Evolutionary conservation across 345 rosid species (phyloP), one percentile per base, ranked within the genome.

Genomic region (Arabidopsis arenosa): DNA sequence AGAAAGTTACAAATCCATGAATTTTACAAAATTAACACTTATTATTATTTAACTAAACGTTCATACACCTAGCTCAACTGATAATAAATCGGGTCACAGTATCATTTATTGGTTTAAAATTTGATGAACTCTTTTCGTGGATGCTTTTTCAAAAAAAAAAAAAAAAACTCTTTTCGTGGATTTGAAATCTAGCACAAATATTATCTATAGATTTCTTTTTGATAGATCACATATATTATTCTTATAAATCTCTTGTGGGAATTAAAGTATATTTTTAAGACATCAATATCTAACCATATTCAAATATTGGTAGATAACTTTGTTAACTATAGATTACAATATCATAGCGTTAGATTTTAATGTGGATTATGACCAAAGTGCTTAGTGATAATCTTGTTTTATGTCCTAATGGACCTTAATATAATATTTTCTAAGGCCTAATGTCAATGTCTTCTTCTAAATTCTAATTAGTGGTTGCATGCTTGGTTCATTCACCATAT

Each of bases 361-460:
- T 63, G 58, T 56, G 37, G 76, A 77, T 64, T 71, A 71, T 54
- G 80, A 70, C 75, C 76, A 48, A 47, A 48, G 61, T 71, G 40
- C 62, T 64, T 14, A 48, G 67, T 70, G 80, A 70, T 77, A 77
- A 70, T 64, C 47, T 71, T 64, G 47, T 77, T 77, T 70, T 28
- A 58, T 57, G 37, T 21, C 53, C 47, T 32, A 77, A 64, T 64
- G 35, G 53, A 64, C 55, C 62, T 56, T 64, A 26, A 6, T 7
- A 48, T 49, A 7, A 54, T 54, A 62, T 55, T 64, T 39, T 71
- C 23, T 44, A 70, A 48, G 72, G 59, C 72, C 9, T 36, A 47
- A 56, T 9, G 72, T 70, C 71, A 63, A 70, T 63, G 63, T 7
- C 51, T 76, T 76, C 44, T 70, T 54, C 66, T 62, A 63, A 36